phyloP scores from a whole-genome alignment of 2,329 filamentous ascomycete species.

The Microdochium paspali region DNA sequence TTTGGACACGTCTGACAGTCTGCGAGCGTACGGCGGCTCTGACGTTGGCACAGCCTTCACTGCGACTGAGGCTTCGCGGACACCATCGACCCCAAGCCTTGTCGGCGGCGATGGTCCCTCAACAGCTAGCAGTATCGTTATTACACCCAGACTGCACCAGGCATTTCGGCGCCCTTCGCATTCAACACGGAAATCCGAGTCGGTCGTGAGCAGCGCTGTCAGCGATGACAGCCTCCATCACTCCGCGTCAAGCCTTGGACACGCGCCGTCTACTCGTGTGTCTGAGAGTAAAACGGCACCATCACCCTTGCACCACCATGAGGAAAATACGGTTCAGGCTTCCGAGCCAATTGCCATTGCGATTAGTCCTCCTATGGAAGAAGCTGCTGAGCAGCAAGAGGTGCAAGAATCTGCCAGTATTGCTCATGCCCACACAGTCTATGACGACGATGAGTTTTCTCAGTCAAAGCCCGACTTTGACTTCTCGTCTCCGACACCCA shows the following conservation, averaged over 20 bases:
- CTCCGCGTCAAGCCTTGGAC: not conserved
- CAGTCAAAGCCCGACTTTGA: slow-evolving; percentile 7
- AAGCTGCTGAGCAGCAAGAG: not conserved
- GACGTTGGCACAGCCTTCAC: slow-evolving; percentile 1
- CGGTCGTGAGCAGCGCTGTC: slow-evolving; percentile 7
- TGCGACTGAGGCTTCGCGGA: slow-evolving; percentile 6
- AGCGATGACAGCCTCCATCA: slow-evolving; percentile 1
- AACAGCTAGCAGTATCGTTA: slow-evolving; percentile 15
- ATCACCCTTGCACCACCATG: not conserved
- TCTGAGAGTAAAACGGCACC: not conserved
- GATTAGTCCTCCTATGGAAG: not conserved
- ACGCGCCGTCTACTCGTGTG: not conserved
- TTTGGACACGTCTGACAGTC: slow-evolving; percentile 1
- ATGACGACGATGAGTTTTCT: slow-evolving; percentile 3
- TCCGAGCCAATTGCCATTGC: not conserved
- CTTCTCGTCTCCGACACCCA: slow-evolving; percentile 4
- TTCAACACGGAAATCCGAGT: slow-evolving; percentile 5
- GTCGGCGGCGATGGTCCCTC: slow-evolving; percentile 14
- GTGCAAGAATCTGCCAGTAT: no score
- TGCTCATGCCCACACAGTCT: not conserved
- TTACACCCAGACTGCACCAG: slow-evolving; percentile 15
- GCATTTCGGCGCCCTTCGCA: slow-evolving; percentile 1
- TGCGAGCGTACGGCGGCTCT: not conserved
- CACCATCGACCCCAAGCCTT: slow-evolving; percentile 17
- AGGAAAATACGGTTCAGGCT: not conserved